phyloP scores from a whole-genome alignment of 352 stramenopile species.

The Pythium rishiriense region DNA sequence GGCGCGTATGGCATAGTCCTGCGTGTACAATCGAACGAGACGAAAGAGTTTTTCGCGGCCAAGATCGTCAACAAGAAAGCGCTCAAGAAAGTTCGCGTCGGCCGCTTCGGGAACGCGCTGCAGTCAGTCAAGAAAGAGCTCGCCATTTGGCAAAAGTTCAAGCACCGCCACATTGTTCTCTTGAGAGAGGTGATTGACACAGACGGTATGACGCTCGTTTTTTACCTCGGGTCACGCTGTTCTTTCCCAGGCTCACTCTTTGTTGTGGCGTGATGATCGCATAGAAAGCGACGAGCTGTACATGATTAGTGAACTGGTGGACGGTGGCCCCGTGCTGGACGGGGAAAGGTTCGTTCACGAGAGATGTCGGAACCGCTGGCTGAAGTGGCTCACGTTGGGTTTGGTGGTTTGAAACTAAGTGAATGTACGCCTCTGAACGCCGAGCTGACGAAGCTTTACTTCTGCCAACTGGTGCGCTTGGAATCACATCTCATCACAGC shows the following conservation, averaged over 20 bases:
- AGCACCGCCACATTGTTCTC: conserved; percentile 93
- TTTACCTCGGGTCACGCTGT: not conserved
- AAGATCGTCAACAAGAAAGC: conserved; percentile 77
- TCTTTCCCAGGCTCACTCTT: not conserved
- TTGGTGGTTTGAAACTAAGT: conserved; percentile 21
- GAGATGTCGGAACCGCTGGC: no score
- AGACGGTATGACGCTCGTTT: conserved; percentile 42
- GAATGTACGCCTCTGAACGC: conserved; percentile 63
- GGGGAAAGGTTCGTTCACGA: conserved; percentile 55
- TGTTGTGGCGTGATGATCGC: no score
- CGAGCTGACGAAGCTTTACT: conserved; percentile 67
- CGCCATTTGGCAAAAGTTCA: conserved; percentile 96
- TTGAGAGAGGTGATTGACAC: conserved; percentile 96
- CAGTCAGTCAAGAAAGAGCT: conserved; percentile 92
- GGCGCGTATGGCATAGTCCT: conserved; percentile 75
- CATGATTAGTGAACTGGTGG: conserved; percentile 83
- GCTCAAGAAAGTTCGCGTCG: conserved; percentile 68
- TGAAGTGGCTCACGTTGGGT: not conserved
- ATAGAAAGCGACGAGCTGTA: conserved; percentile 77
- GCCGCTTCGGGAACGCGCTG: conserved; percentile 71
- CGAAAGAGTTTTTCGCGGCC: conserved; percentile 65
- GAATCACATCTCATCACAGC: not conserved
- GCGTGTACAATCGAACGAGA: conserved; percentile 68
- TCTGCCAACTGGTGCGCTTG: conserved; percentile 60
- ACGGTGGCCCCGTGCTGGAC: conserved; percentile 67